Base-by-base conservation (phyloP, 495 filamentous ascomycete genomes). In the Cercophora sp. region DNA sequence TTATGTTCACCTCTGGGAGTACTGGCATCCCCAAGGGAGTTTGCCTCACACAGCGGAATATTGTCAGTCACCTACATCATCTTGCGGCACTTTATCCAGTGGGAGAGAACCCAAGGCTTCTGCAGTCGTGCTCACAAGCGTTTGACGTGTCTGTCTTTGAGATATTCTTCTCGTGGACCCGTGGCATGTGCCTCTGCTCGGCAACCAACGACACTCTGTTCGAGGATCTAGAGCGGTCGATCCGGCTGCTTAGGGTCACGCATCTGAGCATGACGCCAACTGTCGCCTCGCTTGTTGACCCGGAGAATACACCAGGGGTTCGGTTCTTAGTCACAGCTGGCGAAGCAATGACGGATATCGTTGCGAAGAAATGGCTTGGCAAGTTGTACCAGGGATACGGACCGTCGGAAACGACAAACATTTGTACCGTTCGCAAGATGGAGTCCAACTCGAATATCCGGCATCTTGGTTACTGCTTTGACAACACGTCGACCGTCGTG, bases 91-190 rank as follows among this genome's bases (percentile, higher is more conserved):
- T 85, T 2, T 92, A 90, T 62, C 81, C 84, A 1, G 64, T 69
- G 0, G 49, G 58, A 0, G 48, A 60, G 2, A 61, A 62, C 4
- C 73, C 81, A 1, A 75, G 78, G 24, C 65, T 91, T 19, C 66
- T 94, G 3, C 87, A 90, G 59, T 80, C 85, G 8, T 89, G 82
- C 56, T 86, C 84, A 0, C 82, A 86, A 60, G 82, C 81, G 13
- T 91, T 89, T 59, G 84, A 88, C 61, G 83, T 88, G 15, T 89
- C 85, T 1, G 84, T 92, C 1, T 89, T 89, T 56, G 88, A 91
- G 55, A 85, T 89, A 13, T 89, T 91, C 59, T 89, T 87, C 52
- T 67, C 88, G 8, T 91, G 85, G 87, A 75, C 76, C 19, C 73
- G 73, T 27, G 86, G 85, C n/a, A 84, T 88, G 68, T 83, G 81